These are phyloP conservation scores for Colletotrichum endophyticum DNA, from an alignment of 2,329 filamentous ascomycete genomes.

Conservation along the genomic window DNA sequence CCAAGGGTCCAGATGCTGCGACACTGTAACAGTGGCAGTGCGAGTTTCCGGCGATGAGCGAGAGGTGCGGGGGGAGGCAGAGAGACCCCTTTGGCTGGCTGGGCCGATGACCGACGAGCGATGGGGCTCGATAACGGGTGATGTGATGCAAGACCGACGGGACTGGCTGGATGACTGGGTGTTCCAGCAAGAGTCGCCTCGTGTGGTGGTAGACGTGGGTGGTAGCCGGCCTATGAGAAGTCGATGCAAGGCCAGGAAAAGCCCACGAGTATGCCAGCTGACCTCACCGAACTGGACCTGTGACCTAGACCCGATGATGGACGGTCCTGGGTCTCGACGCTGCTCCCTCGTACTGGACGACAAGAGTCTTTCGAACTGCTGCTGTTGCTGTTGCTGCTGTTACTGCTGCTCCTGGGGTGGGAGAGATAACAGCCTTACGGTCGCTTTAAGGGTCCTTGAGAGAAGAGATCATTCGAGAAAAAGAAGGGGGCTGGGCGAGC, in stretches of 20 bases:
- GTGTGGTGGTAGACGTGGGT: conserved; percentile 15
- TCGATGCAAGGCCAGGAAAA: not conserved
- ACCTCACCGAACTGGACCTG: conserved; percentile 13
- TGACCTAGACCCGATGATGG: not conserved
- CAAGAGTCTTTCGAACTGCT: not conserved
- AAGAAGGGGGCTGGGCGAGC: conserved; percentile 1
- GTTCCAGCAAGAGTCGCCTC: not conserved
- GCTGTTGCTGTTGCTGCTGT: not conserved
- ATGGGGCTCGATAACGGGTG: not conserved
- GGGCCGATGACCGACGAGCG: not conserved
- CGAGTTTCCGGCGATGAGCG: not conserved
- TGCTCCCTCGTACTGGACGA: not conserved
- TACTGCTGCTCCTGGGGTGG: not conserved
- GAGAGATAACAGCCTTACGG: not conserved
- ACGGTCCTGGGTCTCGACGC: not conserved
- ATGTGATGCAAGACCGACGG: conserved; percentile 5
- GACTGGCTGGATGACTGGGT: not conserved
- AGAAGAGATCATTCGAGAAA: not conserved
- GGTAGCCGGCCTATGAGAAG: conserved; percentile 9
- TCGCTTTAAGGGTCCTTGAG: conserved; percentile 9
- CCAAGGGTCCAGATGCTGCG: not conserved
- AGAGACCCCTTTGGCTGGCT: not conserved
- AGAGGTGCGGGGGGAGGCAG: not conserved
- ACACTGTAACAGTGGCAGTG: not conserved
- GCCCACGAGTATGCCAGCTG: conserved; percentile 10